Evolutionary conservation across 2,329 filamentous ascomycete genomes (phyloP), one percentile per base, ranked within the genome.

Genomic region (Emergomyces pasteurianus): DNA sequence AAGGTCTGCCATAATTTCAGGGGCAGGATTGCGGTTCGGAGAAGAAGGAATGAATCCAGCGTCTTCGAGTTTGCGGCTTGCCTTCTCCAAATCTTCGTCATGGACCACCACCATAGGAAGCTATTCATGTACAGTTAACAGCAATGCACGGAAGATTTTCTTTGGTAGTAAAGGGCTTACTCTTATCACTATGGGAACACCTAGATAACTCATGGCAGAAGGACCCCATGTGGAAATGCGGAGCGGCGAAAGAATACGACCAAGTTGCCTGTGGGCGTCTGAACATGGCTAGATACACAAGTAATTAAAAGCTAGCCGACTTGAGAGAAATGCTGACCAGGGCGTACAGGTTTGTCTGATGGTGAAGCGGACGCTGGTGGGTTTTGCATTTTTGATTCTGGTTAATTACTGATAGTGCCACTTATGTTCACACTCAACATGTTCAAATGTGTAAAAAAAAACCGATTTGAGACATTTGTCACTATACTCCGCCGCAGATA

Each of bases 241-340:
- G 63, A 69, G 58, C 60, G 67, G 36, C 60, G 63, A 54, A 62
- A 67, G 26, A 63, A 66, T 58, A 65, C 65, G 3, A 67, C 65
- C 28, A 67, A 66, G 49, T 69, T 67, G 42, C 66, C 23, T 58
- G 56, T 23, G 26, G 40, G 42, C 56, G 56, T 58, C 56, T 58
- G 40, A 58, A 58, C 55, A 47, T 58, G 55, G 55, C 40, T 58
- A 28, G 43, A 58, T 58, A 58, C 26, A 21, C 26, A 3, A 16
- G 34, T 40, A 58, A 58, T 52, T 52, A 31, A 52, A 52, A 52
- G 49, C 49, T 52, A 34, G 50, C 50, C 7, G 50, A 53, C 50
- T 53, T 34, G 49, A 36, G 28, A 36, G 50, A 53, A 53, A 53
- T 53, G 50, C 9, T 49, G 46, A n/a, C n/a, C 23, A 49, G 46